phyloP scores from a whole-genome alignment of 108 stramenopile genomes.

The Skeletonema marinoi region DNA sequence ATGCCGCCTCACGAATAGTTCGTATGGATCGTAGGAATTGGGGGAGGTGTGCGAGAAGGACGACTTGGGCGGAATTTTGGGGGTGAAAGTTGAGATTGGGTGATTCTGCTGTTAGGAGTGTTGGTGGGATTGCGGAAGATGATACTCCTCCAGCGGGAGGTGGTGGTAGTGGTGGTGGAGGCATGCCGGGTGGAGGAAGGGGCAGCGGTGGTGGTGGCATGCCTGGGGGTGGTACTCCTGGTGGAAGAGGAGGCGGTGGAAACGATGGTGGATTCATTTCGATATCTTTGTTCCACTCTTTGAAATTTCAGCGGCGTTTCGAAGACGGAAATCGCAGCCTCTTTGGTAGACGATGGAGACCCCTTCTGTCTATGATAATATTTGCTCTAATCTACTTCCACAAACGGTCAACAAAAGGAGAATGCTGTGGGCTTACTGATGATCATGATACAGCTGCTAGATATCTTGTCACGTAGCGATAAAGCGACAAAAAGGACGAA shows the following conservation, averaged over 20 bases:
- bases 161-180: neutral
- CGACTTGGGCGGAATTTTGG: conserved; percentile 38
- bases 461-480: too few species aligned
- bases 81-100: conserved; percentile 14
- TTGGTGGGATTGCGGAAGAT: neutral
- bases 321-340: too few species aligned
- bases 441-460: too few species aligned
- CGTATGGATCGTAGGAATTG: conserved; percentile 33
- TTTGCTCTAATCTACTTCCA: too few species aligned
- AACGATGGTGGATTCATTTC: neutral
- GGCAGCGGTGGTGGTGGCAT: conserved; percentile 16
- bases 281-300: neutral
- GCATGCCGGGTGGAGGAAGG: neutral
- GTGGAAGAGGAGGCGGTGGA: conserved; percentile 16
- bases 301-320: too few species aligned
- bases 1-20: conserved; percentile 40
- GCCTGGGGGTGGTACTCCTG: conserved; percentile 18
- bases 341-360: too few species aligned
- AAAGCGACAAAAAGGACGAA: too few species aligned
- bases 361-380: too few species aligned
- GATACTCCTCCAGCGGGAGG: conserved; percentile 28
- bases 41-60: conserved; percentile 28
- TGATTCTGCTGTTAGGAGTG: neutral
- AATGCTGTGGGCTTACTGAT: too few species aligned
- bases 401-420: too few species aligned